Conservation (phyloP, 176 grass and related monocot genomes). For the Oropetium thomaeum region DNA sequence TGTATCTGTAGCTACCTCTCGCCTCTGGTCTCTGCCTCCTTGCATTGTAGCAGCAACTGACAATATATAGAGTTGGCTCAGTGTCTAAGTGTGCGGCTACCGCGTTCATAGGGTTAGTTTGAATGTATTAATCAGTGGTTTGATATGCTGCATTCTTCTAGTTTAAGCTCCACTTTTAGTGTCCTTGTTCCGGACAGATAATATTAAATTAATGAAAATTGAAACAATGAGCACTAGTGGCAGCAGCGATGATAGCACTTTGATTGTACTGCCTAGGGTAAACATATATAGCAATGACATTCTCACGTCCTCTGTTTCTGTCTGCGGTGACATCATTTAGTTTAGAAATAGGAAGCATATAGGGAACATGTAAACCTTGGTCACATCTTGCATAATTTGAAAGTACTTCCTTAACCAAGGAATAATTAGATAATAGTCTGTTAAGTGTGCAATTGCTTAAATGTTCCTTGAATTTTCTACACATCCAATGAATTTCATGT, state of each 20-base stretch:
- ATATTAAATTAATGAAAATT: conserved; percentile 31
- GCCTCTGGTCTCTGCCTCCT: conserved; percentile 11
- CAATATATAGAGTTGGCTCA: conserved; percentile 41
- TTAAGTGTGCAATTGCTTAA: conserved; percentile 37
- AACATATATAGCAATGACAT: too few species aligned
- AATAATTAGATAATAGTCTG: not conserved
- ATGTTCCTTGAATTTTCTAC: conserved; percentile 32
- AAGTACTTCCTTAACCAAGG: conserved; percentile 16
- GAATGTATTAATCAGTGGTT: conserved; percentile 43
- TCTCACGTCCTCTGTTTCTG: not conserved
- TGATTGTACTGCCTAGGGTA: not conserved
- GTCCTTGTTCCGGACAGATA: conserved; percentile 13
- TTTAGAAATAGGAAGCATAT: not conserved
- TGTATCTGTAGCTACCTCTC: not conserved
- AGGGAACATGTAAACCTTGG: not conserved
- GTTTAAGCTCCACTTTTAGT: conserved; percentile 6
- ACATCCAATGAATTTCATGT: conserved; percentile 13
- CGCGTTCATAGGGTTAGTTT: conserved; percentile 27
- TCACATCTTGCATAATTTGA: not conserved
- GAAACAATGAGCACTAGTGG: not conserved
- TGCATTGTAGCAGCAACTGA: conserved; percentile 12
- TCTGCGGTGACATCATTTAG: not conserved
- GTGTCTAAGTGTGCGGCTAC: not conserved
- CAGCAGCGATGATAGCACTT: not conserved
- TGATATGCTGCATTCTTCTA: conserved; percentile 36